These are phyloP conservation scores for Scedosporium dehoogii DNA, from an alignment of 2,329 filamentous ascomycete species.

Conservation along the genomic window DNA sequence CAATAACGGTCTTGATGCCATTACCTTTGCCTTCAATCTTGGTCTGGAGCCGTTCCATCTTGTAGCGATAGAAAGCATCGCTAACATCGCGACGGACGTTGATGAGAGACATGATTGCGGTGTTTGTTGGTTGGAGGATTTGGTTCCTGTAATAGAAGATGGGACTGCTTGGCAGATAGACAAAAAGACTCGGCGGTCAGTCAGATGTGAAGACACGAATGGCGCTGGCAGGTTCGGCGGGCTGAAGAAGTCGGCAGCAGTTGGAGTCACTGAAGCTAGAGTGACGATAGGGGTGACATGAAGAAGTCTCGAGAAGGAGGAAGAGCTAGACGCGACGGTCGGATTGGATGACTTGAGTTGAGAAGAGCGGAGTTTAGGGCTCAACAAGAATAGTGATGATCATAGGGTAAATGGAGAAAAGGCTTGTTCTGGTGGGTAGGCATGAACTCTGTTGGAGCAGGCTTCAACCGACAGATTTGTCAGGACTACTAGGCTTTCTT, in stretches of 20 bases:
- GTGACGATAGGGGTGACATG: constrained; percentile 14
- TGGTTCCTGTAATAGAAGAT: not conserved
- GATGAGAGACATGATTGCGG: constrained; percentile 77
- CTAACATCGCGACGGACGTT: constrained; percentile 97
- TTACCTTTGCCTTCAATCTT: constrained; percentile 99
- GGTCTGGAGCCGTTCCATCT: constrained; percentile 98
- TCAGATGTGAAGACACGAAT: not conserved
- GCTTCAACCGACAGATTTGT: constrained; percentile 86
- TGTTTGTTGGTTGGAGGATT: not conserved
- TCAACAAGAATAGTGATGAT: constrained; percentile 41
- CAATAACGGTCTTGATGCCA: constrained; percentile 96
- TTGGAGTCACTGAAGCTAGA: constrained; percentile 6
- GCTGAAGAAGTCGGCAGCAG: constrained; percentile 6
- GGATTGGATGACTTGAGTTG: constrained; percentile 16
- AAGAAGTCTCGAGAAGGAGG: constrained; percentile 27
- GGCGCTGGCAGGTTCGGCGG: constrained; percentile 3
- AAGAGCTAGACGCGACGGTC: constrained; percentile 20
- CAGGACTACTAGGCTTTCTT: constrained; percentile 85
- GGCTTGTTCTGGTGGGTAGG: constrained; percentile 41
- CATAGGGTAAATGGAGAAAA: constrained; percentile 42
- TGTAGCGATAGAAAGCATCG: constrained; percentile 99
- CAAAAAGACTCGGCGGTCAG: constrained; percentile 1
- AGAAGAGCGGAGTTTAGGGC: constrained; percentile 41
- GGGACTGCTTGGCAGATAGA: not conserved
- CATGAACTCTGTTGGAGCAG: constrained; percentile 41